Evolutionary conservation across 805 yeast species (phyloP).

Genomic region (Metschnikowia rubicola): DNA sequence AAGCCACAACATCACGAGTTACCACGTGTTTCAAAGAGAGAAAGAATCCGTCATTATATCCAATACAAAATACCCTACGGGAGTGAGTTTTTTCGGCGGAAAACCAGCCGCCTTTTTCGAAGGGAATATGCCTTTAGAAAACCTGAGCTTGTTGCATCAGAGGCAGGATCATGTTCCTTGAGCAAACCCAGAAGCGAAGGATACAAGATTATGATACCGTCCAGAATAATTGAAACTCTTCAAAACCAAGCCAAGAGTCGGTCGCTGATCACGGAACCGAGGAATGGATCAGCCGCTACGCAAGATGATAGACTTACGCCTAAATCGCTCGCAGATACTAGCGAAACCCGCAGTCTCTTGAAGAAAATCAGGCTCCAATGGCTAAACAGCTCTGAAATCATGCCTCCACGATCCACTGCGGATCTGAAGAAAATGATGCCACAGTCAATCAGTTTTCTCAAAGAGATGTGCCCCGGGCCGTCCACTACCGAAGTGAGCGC

Average conservation of each 20-base stretch:
- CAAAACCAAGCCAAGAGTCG: background rate
- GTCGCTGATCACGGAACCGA: background rate
- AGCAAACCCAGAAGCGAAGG: background rate
- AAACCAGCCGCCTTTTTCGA: background rate
- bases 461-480: constrained; percentile 12
- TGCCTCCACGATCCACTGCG: background rate
- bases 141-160: background rate
- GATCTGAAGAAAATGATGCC: background rate
- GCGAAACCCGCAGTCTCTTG: constrained; percentile 9
- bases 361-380: constrained; percentile 10
- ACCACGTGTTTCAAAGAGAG: background rate
- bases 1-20: background rate
- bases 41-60: background rate
- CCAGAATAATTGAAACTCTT: background rate
- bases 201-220: background rate
- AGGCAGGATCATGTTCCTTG: too few species aligned
- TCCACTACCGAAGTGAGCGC: constrained; percentile 12
- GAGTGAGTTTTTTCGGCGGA: background rate
- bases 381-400: constrained; percentile 5
- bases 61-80: background rate
- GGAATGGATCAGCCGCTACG: background rate
- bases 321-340: constrained; percentile 2
- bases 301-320: constrained; percentile 2
- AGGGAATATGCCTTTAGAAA: background rate
- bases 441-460: constrained; percentile 9